Evolutionary conservation across 768 basidiomycete species (phyloP).

Genomic region (Dentipellis fragilis): DNA sequence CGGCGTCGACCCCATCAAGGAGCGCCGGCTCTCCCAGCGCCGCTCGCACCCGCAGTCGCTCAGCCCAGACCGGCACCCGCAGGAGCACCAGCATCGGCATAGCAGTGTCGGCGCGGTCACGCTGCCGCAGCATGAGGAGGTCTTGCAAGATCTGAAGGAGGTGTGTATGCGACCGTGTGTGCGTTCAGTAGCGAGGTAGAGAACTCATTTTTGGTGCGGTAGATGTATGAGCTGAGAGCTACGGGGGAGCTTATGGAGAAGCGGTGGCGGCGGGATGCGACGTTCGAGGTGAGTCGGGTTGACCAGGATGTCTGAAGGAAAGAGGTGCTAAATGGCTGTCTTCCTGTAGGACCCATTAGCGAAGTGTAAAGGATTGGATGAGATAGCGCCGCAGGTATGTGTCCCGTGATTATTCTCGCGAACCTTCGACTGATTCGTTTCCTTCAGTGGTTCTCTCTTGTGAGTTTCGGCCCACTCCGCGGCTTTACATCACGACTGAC

Average conservation of each 20-base stretch:
- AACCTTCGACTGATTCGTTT: not conserved
- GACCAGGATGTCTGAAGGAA: not conserved
- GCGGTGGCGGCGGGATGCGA: constrained; percentile 43
- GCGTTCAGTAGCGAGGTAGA: not conserved
- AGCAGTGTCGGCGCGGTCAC: constrained; percentile 10
- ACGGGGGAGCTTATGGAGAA: constrained; percentile 41
- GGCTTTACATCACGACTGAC: not conserved
- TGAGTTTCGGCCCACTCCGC: constrained; percentile 17
- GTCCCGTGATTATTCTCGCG: not conserved
- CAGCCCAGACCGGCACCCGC: constrained; percentile 4
- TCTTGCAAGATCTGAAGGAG: constrained; percentile 48
- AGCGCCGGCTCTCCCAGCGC: constrained; percentile 4
- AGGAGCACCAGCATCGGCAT: not conserved
- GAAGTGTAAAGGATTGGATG: constrained; percentile 13
- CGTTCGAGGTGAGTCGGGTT: constrained; percentile 35
- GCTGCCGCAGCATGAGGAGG: constrained; percentile 26
- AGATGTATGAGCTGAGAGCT: constrained; percentile 45
- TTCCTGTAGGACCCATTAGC: constrained; percentile 1
- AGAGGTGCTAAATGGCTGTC: constrained; percentile 31
- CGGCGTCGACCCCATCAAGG: constrained; percentile 33
- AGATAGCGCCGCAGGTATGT: constrained; percentile 16
- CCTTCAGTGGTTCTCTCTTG: constrained; percentile 43
- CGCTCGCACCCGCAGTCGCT: not conserved
- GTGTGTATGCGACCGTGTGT: constrained; percentile 8
- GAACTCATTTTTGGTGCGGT: not conserved